These are phyloP conservation scores for Lignosus rhinocerotis DNA, from an alignment of 1,284 basidiomycete species.

Conservation along the genomic window DNA sequence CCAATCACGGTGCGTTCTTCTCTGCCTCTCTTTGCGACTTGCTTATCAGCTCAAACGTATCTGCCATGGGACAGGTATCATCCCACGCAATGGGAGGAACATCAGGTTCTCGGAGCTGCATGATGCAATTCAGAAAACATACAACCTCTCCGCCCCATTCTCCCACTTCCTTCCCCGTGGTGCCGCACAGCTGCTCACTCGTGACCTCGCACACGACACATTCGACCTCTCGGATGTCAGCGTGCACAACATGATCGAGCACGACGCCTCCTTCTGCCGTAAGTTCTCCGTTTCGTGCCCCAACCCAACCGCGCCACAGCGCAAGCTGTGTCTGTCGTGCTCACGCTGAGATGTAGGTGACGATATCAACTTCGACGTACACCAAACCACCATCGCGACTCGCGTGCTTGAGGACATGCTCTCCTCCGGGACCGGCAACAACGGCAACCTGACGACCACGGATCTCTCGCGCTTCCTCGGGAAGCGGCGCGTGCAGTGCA, in stretches of 20 bases:
- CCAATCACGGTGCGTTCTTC: conserved; percentile 60
- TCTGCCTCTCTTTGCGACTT: neutral
- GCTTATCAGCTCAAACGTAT: neutral
- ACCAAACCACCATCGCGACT: conserved; percentile 52
- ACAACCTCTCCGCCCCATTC: conserved; percentile 71
- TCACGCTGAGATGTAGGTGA: conserved; percentile 44
- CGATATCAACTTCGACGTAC: conserved; percentile 48
- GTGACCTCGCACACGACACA: conserved; percentile 54
- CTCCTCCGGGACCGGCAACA: conserved; percentile 50
- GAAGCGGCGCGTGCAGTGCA: conserved; percentile 58
- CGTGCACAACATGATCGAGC: conserved; percentile 77
- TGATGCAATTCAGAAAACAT: conserved; percentile 49
- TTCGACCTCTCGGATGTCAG: conserved; percentile 66
- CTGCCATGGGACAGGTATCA: conserved; percentile 50
- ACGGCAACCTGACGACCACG: conserved; percentile 48
- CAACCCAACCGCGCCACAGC: neutral
- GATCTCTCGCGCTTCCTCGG: conserved; percentile 58
- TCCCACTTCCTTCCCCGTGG: conserved; percentile 62
- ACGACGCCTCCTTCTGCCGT: conserved; percentile 75
- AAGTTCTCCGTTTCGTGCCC: neutral
- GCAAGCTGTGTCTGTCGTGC: neutral
- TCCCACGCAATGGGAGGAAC: conserved; percentile 64
- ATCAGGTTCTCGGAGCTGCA: conserved; percentile 65
- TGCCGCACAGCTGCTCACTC: conserved; percentile 57
- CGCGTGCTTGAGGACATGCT: conserved; percentile 59